These are phyloP conservation scores for Backusella parvicylindrica DNA, from an alignment of 192 early-diverging fungal genomes.

Conservation along the genomic window DNA sequence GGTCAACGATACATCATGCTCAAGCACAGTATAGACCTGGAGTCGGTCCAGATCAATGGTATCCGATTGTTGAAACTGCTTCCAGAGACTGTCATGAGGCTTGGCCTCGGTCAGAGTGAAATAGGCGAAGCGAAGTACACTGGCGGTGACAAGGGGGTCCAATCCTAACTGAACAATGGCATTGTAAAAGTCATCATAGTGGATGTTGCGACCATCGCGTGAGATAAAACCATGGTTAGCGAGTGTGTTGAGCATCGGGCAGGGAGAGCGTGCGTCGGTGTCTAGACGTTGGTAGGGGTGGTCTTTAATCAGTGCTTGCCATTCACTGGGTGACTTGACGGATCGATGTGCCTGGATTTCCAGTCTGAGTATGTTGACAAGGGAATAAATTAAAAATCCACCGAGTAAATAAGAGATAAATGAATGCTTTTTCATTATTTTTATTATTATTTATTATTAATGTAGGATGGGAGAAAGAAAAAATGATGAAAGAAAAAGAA, in stretches of 20 bases:
- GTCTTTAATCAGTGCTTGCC: constrained; percentile 1
- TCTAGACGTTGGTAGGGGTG: neutral
- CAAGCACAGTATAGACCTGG: neutral
- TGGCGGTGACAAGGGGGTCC: neutral
- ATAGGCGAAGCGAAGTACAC: neutral
- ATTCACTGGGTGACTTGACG: neutral
- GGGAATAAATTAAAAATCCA: neutral
- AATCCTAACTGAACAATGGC: neutral
- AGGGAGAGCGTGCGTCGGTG: constrained; percentile 4
- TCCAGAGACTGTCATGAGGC: neutral
- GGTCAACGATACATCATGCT: constrained; percentile 8
- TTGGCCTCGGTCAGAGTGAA: neutral
- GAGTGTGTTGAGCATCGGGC: constrained; percentile 17
- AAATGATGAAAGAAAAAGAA: neutral
- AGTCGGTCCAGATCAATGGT: neutral
- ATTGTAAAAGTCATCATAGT: neutral
- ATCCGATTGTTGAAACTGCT: neutral
- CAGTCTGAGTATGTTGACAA: neutral
- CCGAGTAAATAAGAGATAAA: neutral
- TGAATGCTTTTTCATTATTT: neutral
- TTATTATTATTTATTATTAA: neutral
- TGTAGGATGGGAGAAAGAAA: no score
- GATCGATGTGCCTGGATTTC: neutral
- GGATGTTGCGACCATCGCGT: neutral
- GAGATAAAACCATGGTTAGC: constrained; percentile 18